Evolutionary conservation across 495 filamentous ascomycete species (phyloP).

Genomic region (Filosporella fistucella): DNA sequence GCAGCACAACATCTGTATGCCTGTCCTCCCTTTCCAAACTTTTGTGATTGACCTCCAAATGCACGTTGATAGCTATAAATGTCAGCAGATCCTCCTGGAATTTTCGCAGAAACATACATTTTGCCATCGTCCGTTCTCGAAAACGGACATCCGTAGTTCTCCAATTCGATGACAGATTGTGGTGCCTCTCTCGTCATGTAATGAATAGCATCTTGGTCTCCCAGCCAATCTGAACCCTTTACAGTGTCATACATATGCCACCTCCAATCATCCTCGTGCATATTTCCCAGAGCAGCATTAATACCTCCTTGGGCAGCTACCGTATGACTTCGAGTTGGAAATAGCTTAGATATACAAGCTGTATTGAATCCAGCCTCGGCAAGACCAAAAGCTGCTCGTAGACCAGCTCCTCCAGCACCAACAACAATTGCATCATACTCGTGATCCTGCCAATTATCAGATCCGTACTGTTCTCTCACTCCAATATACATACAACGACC

Average conservation of each 20-base stretch:
- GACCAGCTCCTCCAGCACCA: constrained; percentile 23
- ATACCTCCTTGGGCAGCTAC: constrained; percentile 25
- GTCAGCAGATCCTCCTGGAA: no score
- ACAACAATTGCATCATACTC: constrained; percentile 23
- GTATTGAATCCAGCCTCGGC: constrained; percentile 21
- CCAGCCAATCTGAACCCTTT: constrained; percentile 25
- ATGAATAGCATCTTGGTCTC: constrained; percentile 27
- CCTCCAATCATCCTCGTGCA: constrained; percentile 25
- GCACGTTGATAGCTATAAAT: constrained; percentile 26
- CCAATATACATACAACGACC: constrained; percentile 67
- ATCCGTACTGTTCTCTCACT: no score
- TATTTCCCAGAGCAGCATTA: constrained; percentile 25
- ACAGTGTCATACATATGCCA: constrained; percentile 28
- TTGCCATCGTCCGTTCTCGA: constrained; percentile 15
- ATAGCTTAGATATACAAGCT: constrained; percentile 23
- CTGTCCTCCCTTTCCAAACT: constrained; percentile 22
- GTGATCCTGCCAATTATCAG: no score
- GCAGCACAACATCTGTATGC: constrained; percentile 20
- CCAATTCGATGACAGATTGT: constrained; percentile 21
- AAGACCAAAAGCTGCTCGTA: constrained; percentile 24
- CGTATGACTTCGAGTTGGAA: constrained; percentile 23
- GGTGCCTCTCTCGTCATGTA: constrained; percentile 23
- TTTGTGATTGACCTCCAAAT: constrained; percentile 19
- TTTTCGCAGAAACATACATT: no score
- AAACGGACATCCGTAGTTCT: constrained; percentile 26